Evolutionary conservation across 805 yeast genomes (phyloP), one percentile per base, ranked within the genome.

Genomic region (Brettanomyces sp.): DNA sequence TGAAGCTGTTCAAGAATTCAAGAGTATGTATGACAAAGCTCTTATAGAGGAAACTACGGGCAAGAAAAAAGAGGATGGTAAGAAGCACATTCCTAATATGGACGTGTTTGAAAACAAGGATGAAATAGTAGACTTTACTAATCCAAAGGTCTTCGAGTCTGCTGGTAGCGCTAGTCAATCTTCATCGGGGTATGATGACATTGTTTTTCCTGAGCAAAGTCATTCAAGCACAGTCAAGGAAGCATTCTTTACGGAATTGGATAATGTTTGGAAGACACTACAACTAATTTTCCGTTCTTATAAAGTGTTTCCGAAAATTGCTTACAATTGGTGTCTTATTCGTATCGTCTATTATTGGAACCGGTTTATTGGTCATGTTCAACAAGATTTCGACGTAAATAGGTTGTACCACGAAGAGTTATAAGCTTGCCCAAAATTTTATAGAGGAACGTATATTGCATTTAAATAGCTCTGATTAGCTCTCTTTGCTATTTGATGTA

Each of bases 1-100:
- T 28, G 76, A 73, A 47, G 78, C 95, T 25, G 80, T 90, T 43
- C 77, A 77, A 50, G 75, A 78, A 54, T 93, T 93, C 65, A 82
- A 80, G 59, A 56, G 56, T 30, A 56, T 82, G 65, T 81, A 79
- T 56, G 64, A 65, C 35, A 63, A 39, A 25, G 62, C 63, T 1
- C 56, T 62, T 30, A 64, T 62, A 49, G 64, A 60, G 37, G 50
- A 45, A 9, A 63, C 61, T 13, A 45, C 41, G 8, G 7, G 14
- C 4, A 13, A 24, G n/a, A 37, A 32, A 3, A n/a, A 6, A 12
- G 44, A 34, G 1, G 36, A 8, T 22, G 33, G 25, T 4, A 28
- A 39, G 38, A 41, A 39, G 14, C 25, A 44, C 24, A 33, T 48
- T 22, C 12, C 21, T 14, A 34, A 28, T 37, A 39, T 22, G 24